A percentile compares a stretch with the other conserved stretches of the same genome.
These are phyloP conservation scores for Trichoderma cornu-damae DNA, from an alignment of 2,329 filamentous ascomycete genomes.

Conservation along the genomic window DNA sequence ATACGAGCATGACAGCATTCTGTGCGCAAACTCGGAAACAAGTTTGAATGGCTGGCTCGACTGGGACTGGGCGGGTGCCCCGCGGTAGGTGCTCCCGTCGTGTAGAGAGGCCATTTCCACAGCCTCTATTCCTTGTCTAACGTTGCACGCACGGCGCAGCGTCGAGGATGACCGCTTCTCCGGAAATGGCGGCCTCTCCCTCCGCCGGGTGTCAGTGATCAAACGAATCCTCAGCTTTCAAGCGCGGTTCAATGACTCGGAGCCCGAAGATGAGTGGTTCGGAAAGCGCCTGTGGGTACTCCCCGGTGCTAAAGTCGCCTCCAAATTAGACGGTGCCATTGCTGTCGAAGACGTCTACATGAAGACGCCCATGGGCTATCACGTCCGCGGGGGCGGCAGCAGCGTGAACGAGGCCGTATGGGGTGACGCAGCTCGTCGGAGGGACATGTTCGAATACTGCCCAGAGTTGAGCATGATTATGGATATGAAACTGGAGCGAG, in stretches of 20 bases:
- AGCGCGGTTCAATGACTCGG: constrained; percentile 44
- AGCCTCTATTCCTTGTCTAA: not conserved
- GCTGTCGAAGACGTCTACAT: constrained; percentile 47
- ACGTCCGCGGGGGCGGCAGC: constrained; percentile 43
- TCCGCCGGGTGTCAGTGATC: constrained; percentile 50
- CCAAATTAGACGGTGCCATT: constrained; percentile 38
- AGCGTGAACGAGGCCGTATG: constrained; percentile 42
- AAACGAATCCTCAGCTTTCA: constrained; percentile 45
- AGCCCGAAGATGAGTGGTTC: constrained; percentile 54
- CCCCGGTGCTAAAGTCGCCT: constrained; percentile 45
- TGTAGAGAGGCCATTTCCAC: too few species aligned
- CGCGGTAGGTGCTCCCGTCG: constrained; percentile 33
- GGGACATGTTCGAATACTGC: constrained; percentile 50
- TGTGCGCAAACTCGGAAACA: constrained; percentile 49
- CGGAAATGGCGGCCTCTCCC: constrained; percentile 50
- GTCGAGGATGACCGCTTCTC: constrained; percentile 41
- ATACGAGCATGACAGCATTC: constrained; percentile 52
- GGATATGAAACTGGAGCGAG: constrained; percentile 51
- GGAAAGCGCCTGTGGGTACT: constrained; percentile 43
- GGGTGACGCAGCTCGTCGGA: constrained; percentile 40
- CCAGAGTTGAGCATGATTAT: constrained; percentile 52
- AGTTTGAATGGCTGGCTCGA: constrained; percentile 50
- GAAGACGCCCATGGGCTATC: constrained; percentile 51
- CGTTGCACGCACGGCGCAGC: constrained; percentile 20
- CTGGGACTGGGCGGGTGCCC: constrained; percentile 52